phyloP scores from a whole-genome alignment of 257 asterid genomes.

The Gentiana macrophylla region DNA sequence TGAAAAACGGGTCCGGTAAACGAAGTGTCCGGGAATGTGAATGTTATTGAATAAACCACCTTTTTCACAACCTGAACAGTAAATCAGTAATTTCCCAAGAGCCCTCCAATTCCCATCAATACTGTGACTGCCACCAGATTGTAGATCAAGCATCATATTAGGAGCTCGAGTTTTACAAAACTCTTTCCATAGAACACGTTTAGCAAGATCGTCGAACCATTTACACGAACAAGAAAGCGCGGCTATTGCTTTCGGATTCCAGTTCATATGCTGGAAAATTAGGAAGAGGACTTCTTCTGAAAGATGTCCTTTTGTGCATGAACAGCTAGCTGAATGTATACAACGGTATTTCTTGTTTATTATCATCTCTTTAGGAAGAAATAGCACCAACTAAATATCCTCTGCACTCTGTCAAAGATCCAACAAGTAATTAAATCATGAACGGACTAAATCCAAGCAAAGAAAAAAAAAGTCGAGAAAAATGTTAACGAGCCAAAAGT shows the following conservation, averaged over 20 bases:
- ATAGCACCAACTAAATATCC: conserved; percentile 14
- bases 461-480: not conserved
- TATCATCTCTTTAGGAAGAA: conserved; percentile 42
- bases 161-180: conserved; percentile 94
- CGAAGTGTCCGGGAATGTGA: conserved; percentile 84
- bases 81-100: conserved; percentile 77
- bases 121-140: conserved; percentile 75
- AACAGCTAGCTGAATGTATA: conserved; percentile 72
- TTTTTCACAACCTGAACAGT: conserved; percentile 66
- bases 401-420: conserved; percentile 1
- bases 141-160: conserved; percentile 88
- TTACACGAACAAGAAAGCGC: conserved; percentile 75
- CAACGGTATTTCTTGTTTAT: conserved; percentile 80
- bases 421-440: no score
- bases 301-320: conserved; percentile 85
- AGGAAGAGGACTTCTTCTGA: conserved; percentile 64
- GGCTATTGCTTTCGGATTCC: conserved; percentile 80
- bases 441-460: not conserved
- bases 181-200: conserved; percentile 88
- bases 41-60: conserved; percentile 61
- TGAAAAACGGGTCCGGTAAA: conserved; percentile 76
- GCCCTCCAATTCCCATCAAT: conserved; percentile 98
- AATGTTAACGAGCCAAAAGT: not conserved
- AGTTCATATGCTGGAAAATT: conserved; percentile 58
- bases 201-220: conserved; percentile 95